Evolutionary conservation across 2,329 filamentous ascomycete genomes (phyloP).

Genomic region (Xylariaceae sp.): DNA sequence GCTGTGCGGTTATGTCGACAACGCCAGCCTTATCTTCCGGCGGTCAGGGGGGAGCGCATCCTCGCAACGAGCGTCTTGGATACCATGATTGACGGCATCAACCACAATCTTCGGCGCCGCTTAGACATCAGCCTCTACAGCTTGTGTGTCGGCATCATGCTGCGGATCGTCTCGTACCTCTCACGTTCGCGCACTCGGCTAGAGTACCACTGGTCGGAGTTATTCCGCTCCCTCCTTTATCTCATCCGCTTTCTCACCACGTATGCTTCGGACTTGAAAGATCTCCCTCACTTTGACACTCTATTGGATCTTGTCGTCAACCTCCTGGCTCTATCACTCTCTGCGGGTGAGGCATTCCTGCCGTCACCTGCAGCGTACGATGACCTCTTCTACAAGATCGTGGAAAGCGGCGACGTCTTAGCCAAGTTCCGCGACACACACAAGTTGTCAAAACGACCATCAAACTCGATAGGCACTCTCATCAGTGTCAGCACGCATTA

Average conservation of each 20-base stretch:
- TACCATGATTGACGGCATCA: constrained; percentile 81
- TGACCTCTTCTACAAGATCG: constrained; percentile 96
- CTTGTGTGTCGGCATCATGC: constrained; percentile 70
- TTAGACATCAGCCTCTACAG: constrained; percentile 82
- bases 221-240: constrained; percentile 83
- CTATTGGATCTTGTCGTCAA: constrained; percentile 75
- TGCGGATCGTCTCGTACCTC: constrained; percentile 77
- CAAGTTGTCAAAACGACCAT: constrained; percentile 45
- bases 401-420: constrained; percentile 81
- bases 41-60: constrained; percentile 64
- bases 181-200: constrained; percentile 76
- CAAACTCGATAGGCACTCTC: constrained; percentile 74
- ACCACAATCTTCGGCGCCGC: constrained; percentile 81
- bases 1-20: constrained; percentile 82
- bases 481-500: constrained; percentile 82
- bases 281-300: constrained; percentile 59
- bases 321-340: constrained; percentile 75
- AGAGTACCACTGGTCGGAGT: constrained; percentile 87
- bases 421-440: constrained; percentile 77
- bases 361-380: constrained; percentile 85
- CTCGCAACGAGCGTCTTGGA: constrained; percentile 74
- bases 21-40: constrained; percentile 74
- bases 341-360: constrained; percentile 82
- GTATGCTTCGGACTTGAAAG: constrained; percentile 71
- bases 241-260: constrained; percentile 86